Percentiles rank a stretch among this genome's conserved stretches.
These are phyloP conservation scores for Exophiala dermatitidis DNA, from an alignment of 2,329 filamentous ascomycete genomes.

Conservation along the genomic window DNA sequence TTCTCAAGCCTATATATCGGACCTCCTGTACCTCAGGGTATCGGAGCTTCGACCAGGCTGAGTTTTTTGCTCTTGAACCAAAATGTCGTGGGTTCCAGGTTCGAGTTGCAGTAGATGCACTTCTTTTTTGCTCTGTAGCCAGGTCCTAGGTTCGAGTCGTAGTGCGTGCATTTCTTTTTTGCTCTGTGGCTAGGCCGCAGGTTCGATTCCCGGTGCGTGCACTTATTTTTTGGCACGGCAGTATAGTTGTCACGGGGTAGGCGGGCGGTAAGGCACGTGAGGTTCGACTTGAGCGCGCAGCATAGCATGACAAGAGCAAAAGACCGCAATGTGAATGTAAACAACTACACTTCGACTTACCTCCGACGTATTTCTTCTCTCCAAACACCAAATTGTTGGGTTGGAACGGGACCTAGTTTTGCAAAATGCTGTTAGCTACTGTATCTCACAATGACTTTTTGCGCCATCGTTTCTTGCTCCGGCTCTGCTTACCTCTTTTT, in stretches of 20 bases:
- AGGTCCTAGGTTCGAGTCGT: not conserved
- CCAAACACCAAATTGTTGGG: constrained; percentile 49
- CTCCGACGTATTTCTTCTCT: constrained; percentile 48
- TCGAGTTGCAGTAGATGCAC: not conserved
- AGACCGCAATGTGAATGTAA: not conserved
- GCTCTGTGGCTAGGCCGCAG: not conserved
- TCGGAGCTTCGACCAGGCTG: not conserved
- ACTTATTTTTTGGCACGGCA: too few relatives aligned
- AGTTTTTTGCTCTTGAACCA: not conserved
- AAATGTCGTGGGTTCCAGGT: not conserved
- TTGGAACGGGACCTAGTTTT: constrained; percentile 40
- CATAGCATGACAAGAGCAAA: too few relatives aligned
- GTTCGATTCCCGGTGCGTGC: too few relatives aligned
- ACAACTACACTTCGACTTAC: constrained; percentile 24
- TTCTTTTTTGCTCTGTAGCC: not conserved
- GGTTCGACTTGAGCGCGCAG: not conserved
- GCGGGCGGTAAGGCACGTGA: too few relatives aligned
- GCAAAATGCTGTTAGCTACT: not conserved
- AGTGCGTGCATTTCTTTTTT: not conserved
- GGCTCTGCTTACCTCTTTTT: constrained; percentile 36
- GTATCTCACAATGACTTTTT: not conserved
- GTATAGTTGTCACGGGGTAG: too few relatives aligned
- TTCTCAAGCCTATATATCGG: not conserved
- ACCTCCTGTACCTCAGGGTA: not conserved
- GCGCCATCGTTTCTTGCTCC: too few relatives aligned